Conservation (phyloP, 192 early-diverging fungal species). For the Podila verticillata region DNA sequence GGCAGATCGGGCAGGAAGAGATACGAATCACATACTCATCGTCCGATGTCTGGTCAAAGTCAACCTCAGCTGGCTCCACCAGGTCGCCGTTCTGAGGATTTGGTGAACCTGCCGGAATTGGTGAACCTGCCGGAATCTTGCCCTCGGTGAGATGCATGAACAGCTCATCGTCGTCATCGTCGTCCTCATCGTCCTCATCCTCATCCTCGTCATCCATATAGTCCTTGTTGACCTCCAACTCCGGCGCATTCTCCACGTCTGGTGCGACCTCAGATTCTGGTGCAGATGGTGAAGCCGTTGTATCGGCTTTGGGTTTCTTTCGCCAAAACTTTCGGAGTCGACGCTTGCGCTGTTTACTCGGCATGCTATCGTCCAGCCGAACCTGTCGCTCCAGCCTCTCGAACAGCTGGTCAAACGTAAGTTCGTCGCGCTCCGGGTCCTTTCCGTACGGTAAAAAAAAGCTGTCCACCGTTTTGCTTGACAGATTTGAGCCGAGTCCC, state of each 20-base stretch:
- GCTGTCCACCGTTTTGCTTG: constrained; percentile 68
- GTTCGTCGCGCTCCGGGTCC: constrained; percentile 64
- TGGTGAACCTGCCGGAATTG: not conserved
- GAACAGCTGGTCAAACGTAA: constrained; percentile 74
- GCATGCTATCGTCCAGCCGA: constrained; percentile 30
- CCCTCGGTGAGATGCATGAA: constrained; percentile 32
- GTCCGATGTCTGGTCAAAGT: constrained; percentile 34
- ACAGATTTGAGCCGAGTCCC: constrained; percentile 72
- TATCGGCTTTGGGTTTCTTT: constrained; percentile 9
- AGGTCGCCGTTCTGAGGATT: constrained; percentile 14
- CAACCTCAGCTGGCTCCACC: constrained; percentile 39
- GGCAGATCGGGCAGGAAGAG: constrained; percentile 78
- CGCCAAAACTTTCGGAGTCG: constrained; percentile 39
- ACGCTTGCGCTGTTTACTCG: constrained; percentile 22
- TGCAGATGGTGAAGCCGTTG: not conserved
- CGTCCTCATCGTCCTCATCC: constrained; percentile 30
- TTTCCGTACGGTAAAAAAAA: constrained; percentile 65
- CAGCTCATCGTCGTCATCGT: constrained; percentile 37
- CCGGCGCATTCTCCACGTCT: not conserved
- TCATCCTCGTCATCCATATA: constrained; percentile 9
- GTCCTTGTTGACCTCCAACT: not conserved
- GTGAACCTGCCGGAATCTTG: constrained; percentile 6
- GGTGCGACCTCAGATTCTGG: too few species aligned
- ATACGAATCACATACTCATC: constrained; percentile 74
- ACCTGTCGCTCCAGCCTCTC: constrained; percentile 66